phyloP scores from a whole-genome alignment of 495 filamentous ascomycete species.

The Talaromyces wortmannii region DNA sequence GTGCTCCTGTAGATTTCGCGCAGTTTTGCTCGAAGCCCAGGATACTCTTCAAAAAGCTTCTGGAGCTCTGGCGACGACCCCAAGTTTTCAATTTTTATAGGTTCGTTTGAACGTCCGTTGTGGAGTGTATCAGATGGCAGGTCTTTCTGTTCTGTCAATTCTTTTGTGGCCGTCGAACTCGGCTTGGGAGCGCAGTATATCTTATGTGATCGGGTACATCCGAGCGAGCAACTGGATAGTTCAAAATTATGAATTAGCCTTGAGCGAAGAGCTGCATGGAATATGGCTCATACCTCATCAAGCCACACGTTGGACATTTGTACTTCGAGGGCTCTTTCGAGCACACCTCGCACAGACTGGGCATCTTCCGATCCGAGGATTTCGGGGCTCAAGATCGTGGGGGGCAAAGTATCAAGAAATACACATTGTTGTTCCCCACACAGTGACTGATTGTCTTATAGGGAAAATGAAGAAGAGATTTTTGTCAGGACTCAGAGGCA shows the following conservation, averaged over 20 bases:
- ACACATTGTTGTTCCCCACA: too few species aligned
- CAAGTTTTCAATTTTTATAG: constrained; percentile 9
- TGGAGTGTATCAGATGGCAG: neutral
- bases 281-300: constrained; percentile 48
- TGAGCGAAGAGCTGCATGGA: too few species aligned
- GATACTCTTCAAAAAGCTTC: constrained; percentile 43
- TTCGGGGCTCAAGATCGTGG: neutral
- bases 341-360: constrained; percentile 51
- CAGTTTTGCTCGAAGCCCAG: constrained; percentile 42
- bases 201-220: constrained; percentile 61
- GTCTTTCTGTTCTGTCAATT: neutral
- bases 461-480: too few species aligned
- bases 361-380: constrained; percentile 4
- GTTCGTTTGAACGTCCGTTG: constrained; percentile 16
- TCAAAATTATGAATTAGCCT: neutral
- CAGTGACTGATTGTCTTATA: too few species aligned
- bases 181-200: constrained; percentile 38
- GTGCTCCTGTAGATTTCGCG: constrained; percentile 46
- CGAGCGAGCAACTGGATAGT: constrained; percentile 57
- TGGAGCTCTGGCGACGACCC: constrained; percentile 37
- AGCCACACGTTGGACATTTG: constrained; percentile 56
- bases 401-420: too few species aligned
- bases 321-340: constrained; percentile 50
- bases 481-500: too few species aligned
- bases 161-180: constrained; percentile 4